A percentile compares a stretch with the other conserved stretches of the same genome.
Conservation (phyloP, 441 rosid genomes). For the Corymbia citriodora region DNA sequence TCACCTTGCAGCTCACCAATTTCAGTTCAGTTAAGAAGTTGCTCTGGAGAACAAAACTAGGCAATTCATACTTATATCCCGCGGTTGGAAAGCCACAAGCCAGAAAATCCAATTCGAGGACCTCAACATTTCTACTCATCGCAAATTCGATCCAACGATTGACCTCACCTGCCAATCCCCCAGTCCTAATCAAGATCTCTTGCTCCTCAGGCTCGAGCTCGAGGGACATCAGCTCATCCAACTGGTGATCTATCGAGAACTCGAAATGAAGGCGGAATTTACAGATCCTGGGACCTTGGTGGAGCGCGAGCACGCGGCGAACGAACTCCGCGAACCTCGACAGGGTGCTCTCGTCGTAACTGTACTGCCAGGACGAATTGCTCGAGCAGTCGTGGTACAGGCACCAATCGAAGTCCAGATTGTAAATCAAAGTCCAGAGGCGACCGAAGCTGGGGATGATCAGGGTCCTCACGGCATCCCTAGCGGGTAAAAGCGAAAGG, state of each 20-base stretch:
- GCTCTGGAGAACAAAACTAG: background rate
- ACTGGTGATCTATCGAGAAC: background rate
- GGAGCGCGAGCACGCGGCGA: background rate
- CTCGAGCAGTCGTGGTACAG: background rate
- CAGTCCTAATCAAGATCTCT: background rate
- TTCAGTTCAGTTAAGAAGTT: slow-evolving; percentile 1
- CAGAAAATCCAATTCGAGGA: slow-evolving; percentile 1
- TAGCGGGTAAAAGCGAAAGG: slow-evolving; percentile 5
- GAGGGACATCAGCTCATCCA: background rate
- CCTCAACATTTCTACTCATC: background rate
- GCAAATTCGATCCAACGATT: background rate
- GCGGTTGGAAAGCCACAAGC: background rate
- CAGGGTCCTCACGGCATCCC: slow-evolving; percentile 2
- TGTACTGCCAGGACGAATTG: too few relatives aligned
- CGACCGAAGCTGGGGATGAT: slow-evolving; percentile 4
- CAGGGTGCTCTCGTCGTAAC: background rate
- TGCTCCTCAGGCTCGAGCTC: background rate
- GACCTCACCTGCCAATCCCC: background rate
- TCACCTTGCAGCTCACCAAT: background rate
- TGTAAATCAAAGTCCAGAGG: background rate
- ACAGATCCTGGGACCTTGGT: background rate
- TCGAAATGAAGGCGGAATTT: slow-evolving; percentile 4
- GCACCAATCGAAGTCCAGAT: slow-evolving; percentile 8
- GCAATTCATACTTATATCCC: background rate
- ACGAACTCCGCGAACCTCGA: background rate